Base-by-base conservation (phyloP, 805 yeast genomes). In the Tetrapisispora pingtungensis region DNA sequence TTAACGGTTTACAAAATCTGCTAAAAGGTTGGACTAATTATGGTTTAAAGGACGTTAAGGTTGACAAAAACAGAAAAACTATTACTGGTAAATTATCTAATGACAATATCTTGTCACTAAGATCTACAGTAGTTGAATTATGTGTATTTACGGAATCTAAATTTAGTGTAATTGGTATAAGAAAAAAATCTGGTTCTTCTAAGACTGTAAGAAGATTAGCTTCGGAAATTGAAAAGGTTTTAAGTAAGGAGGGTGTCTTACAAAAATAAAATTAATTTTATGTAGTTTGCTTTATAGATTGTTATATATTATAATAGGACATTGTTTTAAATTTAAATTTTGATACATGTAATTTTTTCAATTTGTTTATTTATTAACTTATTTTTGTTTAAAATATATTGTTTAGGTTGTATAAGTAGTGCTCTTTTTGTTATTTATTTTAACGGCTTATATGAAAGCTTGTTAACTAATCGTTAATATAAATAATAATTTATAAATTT, bases 11-110 rank as follows among this genome's bases (percentile, higher is more conserved):
- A 52, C 72, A 68, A 57, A 76, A 83, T 36, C 70, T 83, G 44
- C 65, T 83, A 50, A 68, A 62, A 37, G 77, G 81, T 15, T 83
- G 93, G 93, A 72, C 77, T 13, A 77, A 74, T 47, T 81, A 81
- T 54, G 90, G 93, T 8, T 63, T 83, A 53, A 75, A 73, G 51
- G 72, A 77, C 47, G 69, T 83, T 46, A 66, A 62, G 33, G 62
- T 74, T 38, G 72, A 72, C 51, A 66, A 69, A 18, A 61, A 66
- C 4, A 59, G 66, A 7, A 59, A 66, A 53, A 68, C 67, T 28
- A 68, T 83, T 27, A 73, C 72, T n/a, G 89, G 87, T 43, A 70
- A 75, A 17, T 73, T 83, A 30, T 69, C 85, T 1, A 77, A 74
- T 51, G 69, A 71, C 46, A 82, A 83, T 60, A 68, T 80, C 2